phyloP scores from a whole-genome alignment of 441 rosid species.

The Adansonia madagascariensis region DNA sequence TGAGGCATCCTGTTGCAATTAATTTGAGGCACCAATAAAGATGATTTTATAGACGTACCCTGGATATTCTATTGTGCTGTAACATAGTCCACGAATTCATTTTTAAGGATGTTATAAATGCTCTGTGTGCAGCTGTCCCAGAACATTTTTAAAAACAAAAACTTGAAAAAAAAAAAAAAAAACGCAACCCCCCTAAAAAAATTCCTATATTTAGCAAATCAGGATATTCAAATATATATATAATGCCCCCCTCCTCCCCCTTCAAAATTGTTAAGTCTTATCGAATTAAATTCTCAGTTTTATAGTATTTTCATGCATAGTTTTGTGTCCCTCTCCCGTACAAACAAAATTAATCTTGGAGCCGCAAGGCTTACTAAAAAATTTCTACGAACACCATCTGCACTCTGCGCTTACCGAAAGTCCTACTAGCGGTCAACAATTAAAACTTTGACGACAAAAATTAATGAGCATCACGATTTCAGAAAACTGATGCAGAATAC shows the following conservation, averaged over 20 bases:
- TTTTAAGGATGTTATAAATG: neutral
- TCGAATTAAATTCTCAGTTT: neutral
- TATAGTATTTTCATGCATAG: neutral
- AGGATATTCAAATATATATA: neutral
- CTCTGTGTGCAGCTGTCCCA: neutral
- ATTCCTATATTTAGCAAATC: neutral
- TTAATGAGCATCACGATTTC: neutral
- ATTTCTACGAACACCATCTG: neutral
- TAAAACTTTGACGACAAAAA: neutral
- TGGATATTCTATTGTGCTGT: neutral
- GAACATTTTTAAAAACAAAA: slow-evolving; percentile 6
- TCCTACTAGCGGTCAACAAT: neutral
- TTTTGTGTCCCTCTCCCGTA: neutral
- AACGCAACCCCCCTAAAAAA: neutral
- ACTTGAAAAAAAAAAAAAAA: neutral
- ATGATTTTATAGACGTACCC: slow-evolving; percentile 2
- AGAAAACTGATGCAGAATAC: neutral
- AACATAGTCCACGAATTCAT: neutral
- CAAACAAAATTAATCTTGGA: neutral
- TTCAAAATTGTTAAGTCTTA: neutral
- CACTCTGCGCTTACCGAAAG: neutral
- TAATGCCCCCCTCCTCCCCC: neutral
- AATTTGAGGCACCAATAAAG: neutral
- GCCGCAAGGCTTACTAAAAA: neutral
- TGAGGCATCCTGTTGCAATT: neutral